Conservation (phyloP, 306 rosid genomes). For the Prunus campanulata region DNA sequence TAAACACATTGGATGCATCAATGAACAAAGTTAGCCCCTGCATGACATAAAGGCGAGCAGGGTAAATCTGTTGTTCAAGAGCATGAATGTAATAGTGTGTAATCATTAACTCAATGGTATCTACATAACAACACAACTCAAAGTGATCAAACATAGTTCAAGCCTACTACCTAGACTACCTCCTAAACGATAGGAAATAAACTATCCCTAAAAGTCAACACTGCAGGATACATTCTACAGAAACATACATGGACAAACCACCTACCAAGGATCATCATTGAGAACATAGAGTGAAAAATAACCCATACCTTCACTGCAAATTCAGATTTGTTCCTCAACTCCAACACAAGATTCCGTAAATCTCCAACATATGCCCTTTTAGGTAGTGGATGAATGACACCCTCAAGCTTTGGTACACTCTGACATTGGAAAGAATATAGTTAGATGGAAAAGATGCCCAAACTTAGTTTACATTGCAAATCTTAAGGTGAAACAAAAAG, state of each 20-base stretch:
- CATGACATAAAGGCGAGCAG: slow-evolving; percentile 16
- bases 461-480: slow-evolving; percentile 22
- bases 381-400: slow-evolving; percentile 63
- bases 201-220: background rate
- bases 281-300: slow-evolving; percentile 15
- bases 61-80: slow-evolving; percentile 11
- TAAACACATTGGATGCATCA: slow-evolving; percentile 18
- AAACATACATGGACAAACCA: background rate
- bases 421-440: slow-evolving; percentile 31
- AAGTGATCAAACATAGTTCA: slow-evolving; percentile 9
- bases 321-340: slow-evolving; percentile 78
- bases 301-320: slow-evolving; percentile 67
- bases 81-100: background rate
- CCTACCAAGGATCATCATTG: background rate
- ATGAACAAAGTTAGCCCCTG: slow-evolving; percentile 22
- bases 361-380: slow-evolving; percentile 77
- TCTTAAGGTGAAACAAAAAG: background rate
- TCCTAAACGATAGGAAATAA: background rate
- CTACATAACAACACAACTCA: slow-evolving; percentile 3
- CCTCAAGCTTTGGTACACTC: slow-evolving; percentile 90
- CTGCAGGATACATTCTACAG: background rate
- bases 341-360: slow-evolving; percentile 64
- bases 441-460: slow-evolving; percentile 6
- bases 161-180: slow-evolving; percentile 1
- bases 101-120: slow-evolving; percentile 10